Evolutionary conservation across 2,329 filamentous ascomycete species (phyloP).

Genomic region (Cladophialophora carrionii): DNA sequence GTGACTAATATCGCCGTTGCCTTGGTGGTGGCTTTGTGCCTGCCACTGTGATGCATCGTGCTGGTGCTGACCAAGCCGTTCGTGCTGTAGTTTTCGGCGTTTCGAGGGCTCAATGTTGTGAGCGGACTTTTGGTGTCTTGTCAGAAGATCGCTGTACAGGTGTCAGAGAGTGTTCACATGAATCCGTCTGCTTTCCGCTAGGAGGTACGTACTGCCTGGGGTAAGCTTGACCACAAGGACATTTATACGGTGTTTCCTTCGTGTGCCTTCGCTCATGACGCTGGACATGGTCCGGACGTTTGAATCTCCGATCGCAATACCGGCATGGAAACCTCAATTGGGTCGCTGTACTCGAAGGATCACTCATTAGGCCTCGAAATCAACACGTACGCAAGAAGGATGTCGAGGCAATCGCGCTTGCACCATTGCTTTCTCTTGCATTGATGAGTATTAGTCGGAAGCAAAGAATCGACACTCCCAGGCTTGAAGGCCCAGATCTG

Average conservation of each 20-base stretch:
- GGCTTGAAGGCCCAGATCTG: neutral
- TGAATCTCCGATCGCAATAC: slow-evolving; percentile 14
- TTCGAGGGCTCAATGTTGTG: neutral
- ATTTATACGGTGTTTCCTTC: slow-evolving; percentile 17
- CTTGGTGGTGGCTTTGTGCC: neutral
- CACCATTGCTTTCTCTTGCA: neutral
- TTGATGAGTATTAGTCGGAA: neutral
- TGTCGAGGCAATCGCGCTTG: neutral
- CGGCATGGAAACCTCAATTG: slow-evolving; percentile 11
- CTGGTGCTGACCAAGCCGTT: neutral
- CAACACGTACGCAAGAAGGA: neutral
- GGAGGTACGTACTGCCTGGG: slow-evolving; percentile 5
- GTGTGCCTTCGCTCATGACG: slow-evolving; percentile 18
- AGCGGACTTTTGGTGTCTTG: slow-evolving; percentile 1
- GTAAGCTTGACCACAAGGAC: slow-evolving; percentile 13
- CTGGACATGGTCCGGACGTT: slow-evolving; percentile 13
- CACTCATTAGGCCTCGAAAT: neutral
- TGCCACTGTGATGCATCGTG: neutral
- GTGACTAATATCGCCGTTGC: neutral
- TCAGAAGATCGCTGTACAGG: slow-evolving; percentile 7
- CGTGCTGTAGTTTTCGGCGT: neutral
- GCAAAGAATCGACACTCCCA: neutral
- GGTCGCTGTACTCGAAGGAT: neutral
- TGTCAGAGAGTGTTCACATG: neutral
- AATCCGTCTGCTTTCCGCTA: neutral